Evolutionary conservation across 108 stramenopile genomes (phyloP), one percentile per base, ranked within the genome.

Genomic region (Pelagomonas calceolata): DNA sequence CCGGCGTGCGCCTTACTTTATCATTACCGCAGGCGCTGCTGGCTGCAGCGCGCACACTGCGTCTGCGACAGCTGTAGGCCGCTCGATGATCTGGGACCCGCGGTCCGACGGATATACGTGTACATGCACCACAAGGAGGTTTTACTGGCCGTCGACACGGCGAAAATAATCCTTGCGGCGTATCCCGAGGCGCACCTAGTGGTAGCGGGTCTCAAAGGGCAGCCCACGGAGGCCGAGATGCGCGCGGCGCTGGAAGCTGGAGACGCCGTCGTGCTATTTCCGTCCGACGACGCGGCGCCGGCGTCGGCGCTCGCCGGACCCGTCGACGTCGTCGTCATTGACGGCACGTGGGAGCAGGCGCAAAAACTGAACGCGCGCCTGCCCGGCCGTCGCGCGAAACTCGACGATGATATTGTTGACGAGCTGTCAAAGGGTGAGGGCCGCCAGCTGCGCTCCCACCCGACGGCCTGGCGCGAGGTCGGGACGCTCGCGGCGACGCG

Each of bases 91-190:
- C 37, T 72, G 36, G 66, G 35, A 32, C 36, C 36, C 74, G 37
- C 51, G 34, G n/a, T n/a, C n/a, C 60, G 32, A n/a, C 79, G 85
- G 18, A 73, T 90, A 21, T 90, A 88, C 78, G 44, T 90, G 36
- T 66, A 88, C 67, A 75, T 86, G 84, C 89, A 90, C 75, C 86
- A 90, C 75, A 87, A 86, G 70, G 89, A 90, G 79, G 76, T 90
- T 35, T 66, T 77, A 26, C 69, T 90, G 69, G 79, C 73, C 30
- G 85, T 90, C 9, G 89, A 90, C 71, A 90, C 89, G 26, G 89
- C 89, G 51, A 90, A 90, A 69, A 66, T 90, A 16, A 79, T 90
- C 46, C 71, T 90, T 26, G 63, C 77, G 0, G 51, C 87, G 0
- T 87, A 87, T 72, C 89, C 89, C 29, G 34, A 70, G 17, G 34